These are phyloP conservation scores for Lecanicillium sp. DNA, from an alignment of 2,329 filamentous ascomycete species.

Conservation along the genomic window DNA sequence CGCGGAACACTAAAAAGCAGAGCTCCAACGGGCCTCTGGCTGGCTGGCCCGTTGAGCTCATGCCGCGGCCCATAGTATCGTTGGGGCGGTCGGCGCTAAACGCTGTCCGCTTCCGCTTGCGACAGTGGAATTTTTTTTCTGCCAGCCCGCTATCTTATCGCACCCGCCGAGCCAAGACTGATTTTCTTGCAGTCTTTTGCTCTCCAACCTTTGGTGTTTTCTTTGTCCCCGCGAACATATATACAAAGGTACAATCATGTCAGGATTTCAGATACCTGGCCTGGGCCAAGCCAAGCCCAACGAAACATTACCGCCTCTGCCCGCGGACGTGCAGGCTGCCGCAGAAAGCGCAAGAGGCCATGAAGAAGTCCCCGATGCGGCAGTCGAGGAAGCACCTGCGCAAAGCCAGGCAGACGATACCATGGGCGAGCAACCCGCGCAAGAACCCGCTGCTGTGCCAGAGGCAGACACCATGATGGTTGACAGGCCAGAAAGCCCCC, in stretches of 20 bases:
- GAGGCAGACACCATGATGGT: constrained; percentile 27
- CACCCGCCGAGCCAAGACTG: not conserved
- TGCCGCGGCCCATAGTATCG: too few species aligned
- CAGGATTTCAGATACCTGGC: constrained; percentile 35
- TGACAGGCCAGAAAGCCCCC: constrained; percentile 26
- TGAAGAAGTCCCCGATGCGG: constrained; percentile 14
- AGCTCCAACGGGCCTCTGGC: too few species aligned
- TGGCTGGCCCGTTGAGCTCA: too few species aligned
- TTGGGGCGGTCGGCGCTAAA: too few species aligned
- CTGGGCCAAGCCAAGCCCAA: constrained; percentile 35
- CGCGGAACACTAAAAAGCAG: not conserved
- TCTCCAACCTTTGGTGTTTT: not conserved
- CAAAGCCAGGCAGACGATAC: not conserved
- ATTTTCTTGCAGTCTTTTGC: not conserved
- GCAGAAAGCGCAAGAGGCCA: constrained; percentile 19
- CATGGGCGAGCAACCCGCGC: not conserved
- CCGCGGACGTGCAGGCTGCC: constrained; percentile 22
- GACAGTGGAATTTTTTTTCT: constrained; percentile 6
- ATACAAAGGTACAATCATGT: constrained; percentile 24
- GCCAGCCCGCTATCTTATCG: constrained; percentile 5
- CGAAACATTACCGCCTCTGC: constrained; percentile 30
- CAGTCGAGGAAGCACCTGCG: constrained; percentile 5
- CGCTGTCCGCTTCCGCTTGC: constrained; percentile 5
- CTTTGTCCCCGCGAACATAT: not conserved
- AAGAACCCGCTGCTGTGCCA: not conserved